Conservation (phyloP, 768 basidiomycete species). For the Pulveroboletus frians region DNA sequence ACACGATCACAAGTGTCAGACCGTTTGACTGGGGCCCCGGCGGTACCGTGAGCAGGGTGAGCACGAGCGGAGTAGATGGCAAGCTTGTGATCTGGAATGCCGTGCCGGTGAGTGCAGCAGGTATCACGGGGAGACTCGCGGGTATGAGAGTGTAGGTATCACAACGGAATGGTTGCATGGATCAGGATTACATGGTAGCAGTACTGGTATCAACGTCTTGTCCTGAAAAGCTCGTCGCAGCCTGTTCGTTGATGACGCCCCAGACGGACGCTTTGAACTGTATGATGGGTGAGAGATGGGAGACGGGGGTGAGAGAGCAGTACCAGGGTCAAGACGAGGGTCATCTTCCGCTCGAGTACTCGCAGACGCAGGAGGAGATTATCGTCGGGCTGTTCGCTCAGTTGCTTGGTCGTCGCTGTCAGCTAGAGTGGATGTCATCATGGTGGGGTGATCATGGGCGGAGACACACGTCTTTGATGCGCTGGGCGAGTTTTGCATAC, state of each 20-base stretch:
- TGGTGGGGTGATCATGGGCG: background rate
- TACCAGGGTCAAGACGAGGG: conserved; percentile 88
- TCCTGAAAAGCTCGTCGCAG: conserved; percentile 23
- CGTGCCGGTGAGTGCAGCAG: conserved; percentile 43
- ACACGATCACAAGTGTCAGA: conserved; percentile 91
- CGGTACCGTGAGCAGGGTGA: conserved; percentile 66
- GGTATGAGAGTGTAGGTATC: conserved; percentile 38
- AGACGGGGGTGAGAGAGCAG: background rate
- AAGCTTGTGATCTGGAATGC: conserved; percentile 87
- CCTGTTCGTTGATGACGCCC: conserved; percentile 85
- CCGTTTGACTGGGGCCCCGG: conserved; percentile 55
- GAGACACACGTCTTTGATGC: conserved; percentile 65
- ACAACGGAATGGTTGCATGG: background rate
- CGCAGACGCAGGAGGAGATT: conserved; percentile 70
- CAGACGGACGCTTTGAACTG: conserved; percentile 97
- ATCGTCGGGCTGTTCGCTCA: conserved; percentile 75
- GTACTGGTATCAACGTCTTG: conserved; percentile 16
- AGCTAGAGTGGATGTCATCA: conserved; percentile 39
- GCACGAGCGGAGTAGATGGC: conserved; percentile 92
- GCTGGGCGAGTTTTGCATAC: conserved; percentile 81
- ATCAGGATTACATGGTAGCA: conserved; percentile 9
- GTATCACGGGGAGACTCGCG: conserved; percentile 46
- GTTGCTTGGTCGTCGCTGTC: conserved; percentile 57
- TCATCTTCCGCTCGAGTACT: conserved; percentile 89
- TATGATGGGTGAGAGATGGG: conserved; percentile 3